phyloP scores from a whole-genome alignment of 495 filamentous ascomycete genomes.

The Neurospora africana region DNA sequence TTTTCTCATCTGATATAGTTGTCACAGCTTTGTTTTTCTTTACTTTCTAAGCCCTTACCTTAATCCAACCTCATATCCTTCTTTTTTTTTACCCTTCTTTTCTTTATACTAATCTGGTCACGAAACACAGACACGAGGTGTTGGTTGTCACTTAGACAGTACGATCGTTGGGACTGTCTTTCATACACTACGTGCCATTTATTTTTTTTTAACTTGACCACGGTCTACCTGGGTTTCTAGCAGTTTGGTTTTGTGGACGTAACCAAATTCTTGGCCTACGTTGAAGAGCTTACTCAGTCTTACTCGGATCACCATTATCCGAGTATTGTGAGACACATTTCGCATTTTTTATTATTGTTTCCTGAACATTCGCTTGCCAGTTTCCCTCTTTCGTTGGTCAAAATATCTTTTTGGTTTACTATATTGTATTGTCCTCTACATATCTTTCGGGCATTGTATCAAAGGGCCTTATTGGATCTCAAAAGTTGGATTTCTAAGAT shows the following conservation, averaged over 20 bases:
- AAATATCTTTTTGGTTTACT: not conserved
- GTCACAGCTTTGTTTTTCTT: not conserved
- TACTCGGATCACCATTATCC: not conserved
- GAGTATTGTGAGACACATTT: not conserved
- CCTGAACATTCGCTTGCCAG: not conserved
- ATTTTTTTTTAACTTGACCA: not conserved
- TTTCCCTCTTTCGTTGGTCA: not conserved
- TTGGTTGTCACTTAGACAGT: not conserved
- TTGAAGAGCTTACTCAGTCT: not conserved
- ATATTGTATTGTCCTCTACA: not conserved
- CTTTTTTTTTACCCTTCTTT: not conserved
- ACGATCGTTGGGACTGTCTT: not conserved
- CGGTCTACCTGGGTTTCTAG: not conserved
- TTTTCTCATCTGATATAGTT: not conserved
- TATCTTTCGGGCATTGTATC: not conserved
- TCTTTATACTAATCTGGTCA: not conserved
- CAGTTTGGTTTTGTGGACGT: not conserved
- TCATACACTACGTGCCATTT: not conserved
- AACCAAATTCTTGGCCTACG: not conserved
- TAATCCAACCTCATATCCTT: not conserved
- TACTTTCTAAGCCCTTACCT: not conserved
- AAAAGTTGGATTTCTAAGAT: not conserved
- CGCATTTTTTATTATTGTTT: not conserved
- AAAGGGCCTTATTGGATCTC: not conserved
- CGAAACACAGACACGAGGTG: not conserved